Base-by-base conservation (phyloP, 306 rosid genomes). In the Lupinus albus region DNA sequence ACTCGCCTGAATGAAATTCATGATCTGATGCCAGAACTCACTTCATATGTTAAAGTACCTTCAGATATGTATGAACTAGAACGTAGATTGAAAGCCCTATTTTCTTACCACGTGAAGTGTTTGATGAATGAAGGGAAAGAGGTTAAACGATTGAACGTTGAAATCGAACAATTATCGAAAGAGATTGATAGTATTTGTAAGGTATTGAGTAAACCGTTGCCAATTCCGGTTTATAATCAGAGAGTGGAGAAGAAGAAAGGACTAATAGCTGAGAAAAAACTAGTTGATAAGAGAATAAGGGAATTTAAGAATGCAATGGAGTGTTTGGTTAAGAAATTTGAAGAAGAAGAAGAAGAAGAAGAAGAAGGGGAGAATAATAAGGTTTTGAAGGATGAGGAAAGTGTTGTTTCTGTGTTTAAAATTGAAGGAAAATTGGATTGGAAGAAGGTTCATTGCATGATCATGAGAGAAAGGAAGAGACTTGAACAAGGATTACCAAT, bases 401-500 rank as follows among this genome's bases (percentile, higher is more conserved):
- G 38, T 21, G 70, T 2, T 25, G 30, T 86, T n/a, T 46, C 59
- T 28, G 51, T 86, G 8, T 74, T 90, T 32, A 79, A 38, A 56
- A 80, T 90, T 44, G 67, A 59, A 35, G 80, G 78, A 42, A 10
- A 11, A 6, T 49, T 62, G 51, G 55, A 84, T 69, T 93, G 94
- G 96, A 65, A 39, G 61, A 72, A 47, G 48, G 44, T 93, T 61
- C 85, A 83, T 46, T 45, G 71, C 33, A 13, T 90, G 51, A 81
- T 90, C 32, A 51, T 46, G 53, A 78, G 97, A 79, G 99, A 93
- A 70, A 74, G 90, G 58, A 82, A 84, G 0, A 74, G 99, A 14
- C 89, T 93, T 12, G 71, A 86, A 9, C 90, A 83, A 17, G 97
- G 97, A 0, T 79, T 93, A 76, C 99, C 99, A 1, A 83, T 93